Base-by-base conservation (phyloP, 2,329 filamentous ascomycete species). In the Ophiostoma quercus region DNA sequence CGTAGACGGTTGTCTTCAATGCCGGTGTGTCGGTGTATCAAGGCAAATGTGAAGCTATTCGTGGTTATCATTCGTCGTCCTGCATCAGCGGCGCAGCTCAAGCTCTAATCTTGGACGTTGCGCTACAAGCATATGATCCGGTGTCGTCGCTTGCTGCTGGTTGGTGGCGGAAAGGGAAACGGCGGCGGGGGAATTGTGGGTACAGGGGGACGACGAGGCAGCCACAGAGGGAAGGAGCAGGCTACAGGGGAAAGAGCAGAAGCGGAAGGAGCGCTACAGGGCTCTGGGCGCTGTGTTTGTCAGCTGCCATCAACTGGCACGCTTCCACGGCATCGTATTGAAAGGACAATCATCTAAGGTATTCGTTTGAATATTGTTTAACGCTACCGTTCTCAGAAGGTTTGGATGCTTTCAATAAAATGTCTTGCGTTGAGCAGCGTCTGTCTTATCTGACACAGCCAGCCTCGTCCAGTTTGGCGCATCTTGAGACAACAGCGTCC, bases 241-340 rank as follows among this genome's bases (percentile, higher is more conserved):
- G 34, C 34, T 34, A 34, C 34, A 34, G 34, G 34, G 34, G 34
- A 34, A 1, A 57, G 9, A 51, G n/a, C 39, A 12, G 39, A 19
- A 5, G n/a, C 5, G 43, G 43, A 47, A 47, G 43, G 43, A 47
- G 43, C 43, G 16, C n/a, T 25, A 29, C 11, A 57, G 51, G 25
- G 57, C 57, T 32, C 9, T 60, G 54, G 54, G 54, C 54, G 25
- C 51, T 60, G 51, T 16, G 3, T 22, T n/a, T 54, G 57, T 62
- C 57, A 62, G 57, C 57, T 62, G 57, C 34, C 57, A 62, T 12
- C 57, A 62, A 9, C 57, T 62, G 57, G 25, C 25, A 62, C 57
- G 25, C 57, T 32, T 57, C 14, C 51, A 29, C 16, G 5, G 11
- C 51, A 62, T 62, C 51, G n/a, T 54, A 2, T n/a, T 19, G 9